A percentile compares a stretch with the other conserved stretches of the same genome.
These are phyloP conservation scores for Camellia sinensis DNA, from an alignment of 148 eudicot genomes.

Conservation along the genomic window DNA sequence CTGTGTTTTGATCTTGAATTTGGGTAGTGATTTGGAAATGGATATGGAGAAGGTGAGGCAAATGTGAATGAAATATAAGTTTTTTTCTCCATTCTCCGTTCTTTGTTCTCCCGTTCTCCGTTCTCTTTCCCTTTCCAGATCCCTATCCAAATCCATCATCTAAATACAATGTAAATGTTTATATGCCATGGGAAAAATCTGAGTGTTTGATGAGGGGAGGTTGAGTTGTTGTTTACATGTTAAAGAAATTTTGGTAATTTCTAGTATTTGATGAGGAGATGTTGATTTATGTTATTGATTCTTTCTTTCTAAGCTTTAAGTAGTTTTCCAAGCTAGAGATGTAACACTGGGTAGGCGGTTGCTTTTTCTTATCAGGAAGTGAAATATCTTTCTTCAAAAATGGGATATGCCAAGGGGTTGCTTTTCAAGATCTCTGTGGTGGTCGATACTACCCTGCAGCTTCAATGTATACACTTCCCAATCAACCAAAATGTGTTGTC, in stretches of 20 bases:
- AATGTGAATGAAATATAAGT: too few species aligned
- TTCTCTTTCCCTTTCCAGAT: too few species aligned
- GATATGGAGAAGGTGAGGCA: too few species aligned
- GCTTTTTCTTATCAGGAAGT: conserved; percentile 63
- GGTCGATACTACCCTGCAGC: conserved; percentile 96
- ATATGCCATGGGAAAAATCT: background rate
- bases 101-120: too few species aligned
- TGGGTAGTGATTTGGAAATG: too few species aligned
- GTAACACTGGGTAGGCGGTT: background rate
- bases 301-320: background rate
- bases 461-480: conserved; percentile 98
- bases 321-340: background rate
- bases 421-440: conserved; percentile 79
- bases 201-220: background rate
- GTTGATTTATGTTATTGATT: background rate
- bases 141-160: too few species aligned
- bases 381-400: conserved; percentile 90
- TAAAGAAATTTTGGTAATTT: background rate
- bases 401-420: conserved; percentile 87
- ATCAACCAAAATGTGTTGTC: conserved; percentile 82
- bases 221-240: background rate
- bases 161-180: background rate
- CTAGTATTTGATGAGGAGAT: conserved; percentile 1
- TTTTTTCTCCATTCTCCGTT: too few species aligned
- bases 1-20: too few species aligned